phyloP scores from a whole-genome alignment of 1,284 basidiomycete species.

The Fomitiporia mediterranea region DNA sequence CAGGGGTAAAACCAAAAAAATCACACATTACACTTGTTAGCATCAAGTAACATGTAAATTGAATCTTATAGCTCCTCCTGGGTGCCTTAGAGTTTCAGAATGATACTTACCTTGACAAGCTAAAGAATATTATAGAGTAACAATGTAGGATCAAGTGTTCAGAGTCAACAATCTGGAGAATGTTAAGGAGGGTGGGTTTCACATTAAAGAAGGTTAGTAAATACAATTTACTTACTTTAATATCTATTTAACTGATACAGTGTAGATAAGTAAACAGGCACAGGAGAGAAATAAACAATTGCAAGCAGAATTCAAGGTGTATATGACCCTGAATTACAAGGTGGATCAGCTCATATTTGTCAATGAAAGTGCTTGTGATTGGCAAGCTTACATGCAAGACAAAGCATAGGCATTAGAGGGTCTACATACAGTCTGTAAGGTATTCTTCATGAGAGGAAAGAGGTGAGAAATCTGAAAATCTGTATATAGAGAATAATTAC shows the following conservation, averaged over 20 bases:
- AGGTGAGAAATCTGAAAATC: slow-evolving; percentile 25
- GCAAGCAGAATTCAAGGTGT: slow-evolving; percentile 21
- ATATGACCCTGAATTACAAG: slow-evolving; percentile 25
- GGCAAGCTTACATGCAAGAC: slow-evolving; percentile 25
- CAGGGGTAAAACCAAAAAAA: too few relatives aligned
- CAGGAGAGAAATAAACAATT: slow-evolving; percentile 26
- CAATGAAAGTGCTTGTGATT: slow-evolving; percentile 31
- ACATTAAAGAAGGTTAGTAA: slow-evolving; percentile 27
- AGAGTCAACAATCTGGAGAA: slow-evolving; percentile 23
- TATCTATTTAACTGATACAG: not conserved
- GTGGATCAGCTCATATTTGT: slow-evolving; percentile 33
- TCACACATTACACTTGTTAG: too few relatives aligned
- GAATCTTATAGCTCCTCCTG: slow-evolving; percentile 2
- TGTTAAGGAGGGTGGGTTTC: slow-evolving; percentile 22
- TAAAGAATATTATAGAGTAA: slow-evolving; percentile 11
- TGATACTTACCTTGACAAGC: slow-evolving; percentile 20
- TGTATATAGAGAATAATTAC: slow-evolving; percentile 22
- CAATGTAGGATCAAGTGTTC: slow-evolving; percentile 21
- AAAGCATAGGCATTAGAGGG: slow-evolving; percentile 31
- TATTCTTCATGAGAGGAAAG: slow-evolving; percentile 32
- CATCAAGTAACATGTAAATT: too few relatives aligned
- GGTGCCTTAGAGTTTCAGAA: not conserved
- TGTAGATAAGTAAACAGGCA: slow-evolving; percentile 25
- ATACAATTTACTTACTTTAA: too few relatives aligned
- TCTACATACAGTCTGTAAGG: slow-evolving; percentile 24